Conservation (phyloP, 306 rosid genomes). For the Prinsepia uniflora region DNA sequence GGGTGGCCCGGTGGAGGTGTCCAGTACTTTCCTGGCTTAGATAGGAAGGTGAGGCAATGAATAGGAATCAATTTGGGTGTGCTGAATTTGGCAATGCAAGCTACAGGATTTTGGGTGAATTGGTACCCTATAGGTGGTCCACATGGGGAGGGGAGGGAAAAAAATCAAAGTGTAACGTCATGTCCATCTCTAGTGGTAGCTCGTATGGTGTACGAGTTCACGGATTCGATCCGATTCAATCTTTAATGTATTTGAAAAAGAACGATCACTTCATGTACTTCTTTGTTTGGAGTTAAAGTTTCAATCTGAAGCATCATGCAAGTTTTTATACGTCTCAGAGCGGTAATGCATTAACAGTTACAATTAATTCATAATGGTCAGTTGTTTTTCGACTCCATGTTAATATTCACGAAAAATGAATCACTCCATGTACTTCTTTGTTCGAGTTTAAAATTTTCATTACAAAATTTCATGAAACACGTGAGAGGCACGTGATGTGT, state of each 20-base stretch:
- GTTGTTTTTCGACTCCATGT: no score
- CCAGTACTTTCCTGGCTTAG: background rate
- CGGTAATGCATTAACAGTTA: no score
- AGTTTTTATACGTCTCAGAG: background rate
- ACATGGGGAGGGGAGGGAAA: no score
- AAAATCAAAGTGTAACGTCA: background rate
- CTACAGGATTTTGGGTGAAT: background rate
- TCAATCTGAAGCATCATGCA: no score
- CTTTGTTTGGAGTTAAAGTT: no score
- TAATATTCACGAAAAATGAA: no score
- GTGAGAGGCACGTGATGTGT: conserved; percentile 39
- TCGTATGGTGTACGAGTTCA: background rate
- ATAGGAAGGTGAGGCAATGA: conserved; percentile 15
- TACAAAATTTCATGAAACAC: background rate
- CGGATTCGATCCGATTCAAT: background rate
- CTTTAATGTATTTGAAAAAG: no score
- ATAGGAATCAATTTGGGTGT: background rate
- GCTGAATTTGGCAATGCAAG: conserved; percentile 7
- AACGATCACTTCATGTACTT: no score
- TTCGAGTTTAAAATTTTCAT: no score
- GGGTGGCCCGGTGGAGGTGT: background rate
- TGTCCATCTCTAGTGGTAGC: background rate
- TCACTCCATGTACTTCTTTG: no score
- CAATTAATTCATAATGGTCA: no score
- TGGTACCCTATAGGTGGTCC: background rate